These are phyloP conservation scores for Quercus tomentella DNA, from an alignment of 331 rosid genomes.

Conservation along the genomic window DNA sequence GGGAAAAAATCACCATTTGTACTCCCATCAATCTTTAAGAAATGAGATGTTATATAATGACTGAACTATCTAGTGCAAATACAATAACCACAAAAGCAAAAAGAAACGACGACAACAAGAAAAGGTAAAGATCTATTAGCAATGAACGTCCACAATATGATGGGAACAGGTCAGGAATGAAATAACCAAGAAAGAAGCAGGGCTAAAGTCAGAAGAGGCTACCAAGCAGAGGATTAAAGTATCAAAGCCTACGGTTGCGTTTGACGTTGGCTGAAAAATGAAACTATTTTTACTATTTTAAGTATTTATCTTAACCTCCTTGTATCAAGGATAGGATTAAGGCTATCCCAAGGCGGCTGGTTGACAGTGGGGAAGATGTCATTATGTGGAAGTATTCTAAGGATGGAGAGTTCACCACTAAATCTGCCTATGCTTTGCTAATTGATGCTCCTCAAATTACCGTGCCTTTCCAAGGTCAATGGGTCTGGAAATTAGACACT, in stretches of 20 bases:
- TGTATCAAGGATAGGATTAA: too few relatives aligned
- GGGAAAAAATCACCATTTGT: slow-evolving; percentile 13
- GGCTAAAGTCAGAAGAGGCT: background rate
- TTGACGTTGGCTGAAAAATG: too few relatives aligned
- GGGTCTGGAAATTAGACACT: too few relatives aligned
- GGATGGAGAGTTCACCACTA: too few relatives aligned
- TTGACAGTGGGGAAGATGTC: too few relatives aligned
- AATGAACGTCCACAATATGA: background rate
- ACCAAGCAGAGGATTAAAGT: background rate
- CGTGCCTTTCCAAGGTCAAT: too few relatives aligned
- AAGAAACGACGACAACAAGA: background rate
- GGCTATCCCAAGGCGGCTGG: too few relatives aligned
- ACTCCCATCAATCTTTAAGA: slow-evolving; percentile 8
- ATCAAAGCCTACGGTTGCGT: fast-evolving
- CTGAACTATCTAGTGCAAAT: slow-evolving; percentile 4
- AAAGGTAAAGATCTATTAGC: background rate
- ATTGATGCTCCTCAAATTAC: too few relatives aligned
- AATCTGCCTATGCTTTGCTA: too few relatives aligned
- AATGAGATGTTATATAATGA: background rate
- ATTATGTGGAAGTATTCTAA: too few relatives aligned
- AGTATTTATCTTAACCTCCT: too few relatives aligned
- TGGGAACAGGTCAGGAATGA: background rate
- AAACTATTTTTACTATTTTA: too few relatives aligned
- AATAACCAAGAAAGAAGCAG: background rate
- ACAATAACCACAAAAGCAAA: background rate